Evolutionary conservation across 768 basidiomycete genomes (phyloP).

Genomic region (Phanerodontia chrysosporium): DNA sequence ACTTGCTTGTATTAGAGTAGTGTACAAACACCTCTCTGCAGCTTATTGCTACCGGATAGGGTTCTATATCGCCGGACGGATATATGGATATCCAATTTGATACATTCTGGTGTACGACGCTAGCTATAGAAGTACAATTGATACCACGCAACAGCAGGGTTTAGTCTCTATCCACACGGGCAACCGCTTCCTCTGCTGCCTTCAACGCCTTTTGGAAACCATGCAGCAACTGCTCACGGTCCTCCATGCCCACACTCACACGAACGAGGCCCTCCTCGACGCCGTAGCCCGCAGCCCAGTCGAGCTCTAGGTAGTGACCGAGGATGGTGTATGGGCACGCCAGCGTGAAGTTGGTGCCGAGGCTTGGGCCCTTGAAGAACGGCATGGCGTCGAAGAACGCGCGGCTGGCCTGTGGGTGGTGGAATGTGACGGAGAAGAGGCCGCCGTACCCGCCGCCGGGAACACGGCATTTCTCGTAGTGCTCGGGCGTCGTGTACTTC

Average conservation of each 20-base stretch:
- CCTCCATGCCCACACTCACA: conserved; percentile 90
- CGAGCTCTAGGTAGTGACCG: conserved; percentile 85
- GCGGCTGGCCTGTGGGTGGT: conserved; percentile 54
- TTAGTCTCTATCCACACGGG: neutral
- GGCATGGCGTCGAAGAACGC: conserved; percentile 84
- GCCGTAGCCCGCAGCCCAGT: conserved; percentile 86
- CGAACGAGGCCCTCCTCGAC: conserved; percentile 83
- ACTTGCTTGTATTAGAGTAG: too few relatives aligned
- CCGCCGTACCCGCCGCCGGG: conserved; percentile 66
- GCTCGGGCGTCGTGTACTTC: conserved; percentile 65
- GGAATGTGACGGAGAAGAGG: conserved; percentile 85
- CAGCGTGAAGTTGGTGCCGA: conserved; percentile 95
- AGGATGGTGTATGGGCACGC: conserved; percentile 92
- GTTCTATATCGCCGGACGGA: too few relatives aligned
- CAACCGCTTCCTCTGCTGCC: conserved; percentile 56
- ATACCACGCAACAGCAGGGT: neutral
- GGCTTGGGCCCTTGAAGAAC: conserved; percentile 85
- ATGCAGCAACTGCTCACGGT: conserved; percentile 47
- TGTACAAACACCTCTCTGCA: too few relatives aligned
- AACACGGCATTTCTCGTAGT: conserved; percentile 70
- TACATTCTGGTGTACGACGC: too few relatives aligned
- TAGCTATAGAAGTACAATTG: too few relatives aligned
- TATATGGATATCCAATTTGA: too few relatives aligned
- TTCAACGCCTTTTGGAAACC: conserved; percentile 63
- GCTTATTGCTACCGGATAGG: too few relatives aligned